Evolutionary conservation across 352 stramenopile species (phyloP), one percentile per base, ranked within the genome.

Genomic region (Elongisporangium undulatum): DNA sequence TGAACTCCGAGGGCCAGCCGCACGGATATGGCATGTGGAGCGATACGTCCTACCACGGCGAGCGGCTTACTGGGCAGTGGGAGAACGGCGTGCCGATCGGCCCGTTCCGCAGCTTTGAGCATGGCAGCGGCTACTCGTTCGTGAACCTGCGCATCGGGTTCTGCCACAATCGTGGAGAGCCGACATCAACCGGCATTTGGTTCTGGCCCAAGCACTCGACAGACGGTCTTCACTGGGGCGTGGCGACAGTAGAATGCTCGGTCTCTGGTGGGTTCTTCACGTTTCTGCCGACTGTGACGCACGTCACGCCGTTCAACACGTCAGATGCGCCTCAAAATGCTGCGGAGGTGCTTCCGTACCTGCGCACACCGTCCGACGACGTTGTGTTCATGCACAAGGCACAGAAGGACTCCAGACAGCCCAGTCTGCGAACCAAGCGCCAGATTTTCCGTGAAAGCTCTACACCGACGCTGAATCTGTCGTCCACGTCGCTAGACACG

Each of bases 171-270:
- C 72, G 74, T 16, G 68, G 22, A 0, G 74, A 83, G 50, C 66
- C 67, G 12, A 51, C 45, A 6, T 51, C 73, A 16, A 72, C 74
- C 0, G 64, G 78, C 19, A 82, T 79, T 34, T 66, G 53, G n/a
- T 87, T 83, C 24, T 74, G 70, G 21, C 79, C 79, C 8, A 81
- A 77, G 49, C 75, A 82, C 58, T 70, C 75, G 5, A 51, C 63
- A 0, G 68, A 74, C 3, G 69, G 67, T 2, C 60, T 85, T 17
- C 68, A 81, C 53, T 96, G 85, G 76, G 89, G 88, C 17, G 84
- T 96, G 0, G 82, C 78, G 1, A 90, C 78, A 41, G 85, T 96
- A 10, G 81, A 91, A 59, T 91, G 81, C 39, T 91, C 81, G 10
- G 79, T 91, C 1, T 87, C 81, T 2, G 81, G 81, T 2, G 79